A percentile compares a stretch with the other conserved stretches of the same genome.
These are phyloP conservation scores for Canna indica DNA, from an alignment of 176 grass and related monocot species.

Conservation along the genomic window DNA sequence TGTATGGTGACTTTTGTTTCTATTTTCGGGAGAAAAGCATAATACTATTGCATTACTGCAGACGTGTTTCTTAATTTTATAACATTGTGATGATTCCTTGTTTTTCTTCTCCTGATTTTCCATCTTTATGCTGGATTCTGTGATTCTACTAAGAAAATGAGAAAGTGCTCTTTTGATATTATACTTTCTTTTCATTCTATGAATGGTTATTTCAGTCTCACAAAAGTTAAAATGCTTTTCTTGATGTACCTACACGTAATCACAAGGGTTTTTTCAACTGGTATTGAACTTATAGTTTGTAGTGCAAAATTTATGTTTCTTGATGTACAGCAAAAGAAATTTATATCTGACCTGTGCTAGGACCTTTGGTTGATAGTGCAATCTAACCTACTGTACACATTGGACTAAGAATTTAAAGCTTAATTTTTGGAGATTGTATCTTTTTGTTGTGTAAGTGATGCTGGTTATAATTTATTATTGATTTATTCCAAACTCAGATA, in stretches of 20 bases:
- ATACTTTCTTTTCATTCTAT: not conserved
- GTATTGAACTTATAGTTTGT: not conserved
- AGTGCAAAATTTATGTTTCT: not conserved
- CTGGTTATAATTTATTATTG: no score
- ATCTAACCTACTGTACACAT: no score
- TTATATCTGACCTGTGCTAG: not conserved
- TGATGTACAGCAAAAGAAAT: no score
- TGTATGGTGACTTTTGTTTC: no score
- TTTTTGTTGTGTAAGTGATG: no score
- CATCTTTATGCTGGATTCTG: not conserved
- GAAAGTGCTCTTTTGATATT: not conserved
- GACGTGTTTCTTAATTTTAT: not conserved
- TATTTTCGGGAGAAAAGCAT: no score
- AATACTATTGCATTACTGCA: no score
- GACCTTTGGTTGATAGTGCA: not conserved
- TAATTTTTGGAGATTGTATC: no score
- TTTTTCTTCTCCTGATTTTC: not conserved
- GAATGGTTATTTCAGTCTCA: not conserved
- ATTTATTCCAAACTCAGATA: not conserved
- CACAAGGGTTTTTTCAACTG: not conserved
- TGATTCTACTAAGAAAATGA: not conserved
- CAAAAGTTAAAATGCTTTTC: not conserved
- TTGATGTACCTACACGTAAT: not conserved
- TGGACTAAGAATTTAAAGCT: no score
- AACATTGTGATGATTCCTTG: not conserved